Evolutionary conservation across 2,329 filamentous ascomycete genomes (phyloP).

Genomic region (Elsinoe perseae): DNA sequence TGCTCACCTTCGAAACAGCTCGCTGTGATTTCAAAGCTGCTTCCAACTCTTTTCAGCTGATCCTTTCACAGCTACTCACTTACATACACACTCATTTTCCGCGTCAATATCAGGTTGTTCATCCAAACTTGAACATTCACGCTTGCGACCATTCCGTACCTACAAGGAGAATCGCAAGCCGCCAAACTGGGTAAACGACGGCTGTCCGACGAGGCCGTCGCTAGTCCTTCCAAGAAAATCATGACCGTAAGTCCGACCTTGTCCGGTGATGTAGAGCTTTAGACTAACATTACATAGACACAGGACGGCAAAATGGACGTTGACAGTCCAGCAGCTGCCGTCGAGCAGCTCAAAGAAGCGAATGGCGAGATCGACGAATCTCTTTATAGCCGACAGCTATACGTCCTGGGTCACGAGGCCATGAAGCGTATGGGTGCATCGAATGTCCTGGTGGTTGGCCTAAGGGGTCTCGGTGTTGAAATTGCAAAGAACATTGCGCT

Average conservation of each 20-base stretch:
- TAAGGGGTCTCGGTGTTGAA: conserved; percentile 92
- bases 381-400: conserved; percentile 60
- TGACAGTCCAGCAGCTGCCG: conserved; percentile 50
- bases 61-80: not conserved
- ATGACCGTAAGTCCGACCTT: conserved; percentile 39
- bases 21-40: conserved; percentile 9
- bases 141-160: not conserved
- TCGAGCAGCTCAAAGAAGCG: conserved; percentile 51
- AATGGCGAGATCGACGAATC: conserved; percentile 61
- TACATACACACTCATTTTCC: conserved; percentile 5
- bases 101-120: not conserved
- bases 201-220: conserved; percentile 40
- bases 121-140: not conserved
- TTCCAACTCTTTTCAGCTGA: not conserved
- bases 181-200: conserved; percentile 47
- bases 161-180: conserved; percentile 14
- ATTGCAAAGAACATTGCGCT: conserved; percentile 98
- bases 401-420: conserved; percentile 67
- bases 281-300: not conserved
- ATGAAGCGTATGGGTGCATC: conserved; percentile 99
- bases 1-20: conserved; percentile 8
- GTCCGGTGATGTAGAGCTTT: not conserved
- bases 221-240: conserved; percentile 45
- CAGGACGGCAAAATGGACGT: conserved; percentile 55
- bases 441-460: conserved; percentile 82